Percentiles rank a stretch among this genome's conserved stretches.
Evolutionary conservation across 192 early-diverging fungal genomes (phyloP).

Genomic region (Coemansia sp.): DNA sequence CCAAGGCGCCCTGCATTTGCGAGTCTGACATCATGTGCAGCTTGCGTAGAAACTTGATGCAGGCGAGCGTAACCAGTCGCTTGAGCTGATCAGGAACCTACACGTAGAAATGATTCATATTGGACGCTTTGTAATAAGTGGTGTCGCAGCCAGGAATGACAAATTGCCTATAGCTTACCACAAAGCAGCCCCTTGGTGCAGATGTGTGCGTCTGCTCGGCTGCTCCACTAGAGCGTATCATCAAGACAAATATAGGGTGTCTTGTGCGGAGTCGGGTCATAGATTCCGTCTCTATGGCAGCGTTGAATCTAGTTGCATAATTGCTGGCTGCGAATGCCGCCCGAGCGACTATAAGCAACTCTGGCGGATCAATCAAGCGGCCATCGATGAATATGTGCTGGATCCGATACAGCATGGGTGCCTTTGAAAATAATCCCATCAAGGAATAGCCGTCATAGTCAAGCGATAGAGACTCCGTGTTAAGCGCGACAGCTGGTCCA

Average conservation of each 20-base stretch:
- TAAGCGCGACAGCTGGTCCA: slow-evolving; percentile 26
- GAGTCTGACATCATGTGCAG: slow-evolving; percentile 28
- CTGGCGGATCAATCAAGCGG: slow-evolving; percentile 12
- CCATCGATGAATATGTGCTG: slow-evolving; percentile 38
- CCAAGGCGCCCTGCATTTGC: slow-evolving; percentile 24
- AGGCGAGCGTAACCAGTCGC: slow-evolving; percentile 30
- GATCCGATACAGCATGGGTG: slow-evolving; percentile 23
- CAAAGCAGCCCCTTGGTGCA: slow-evolving; percentile 5
- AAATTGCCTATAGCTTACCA: background rate
- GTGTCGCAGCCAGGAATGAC: background rate
- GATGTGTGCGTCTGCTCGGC: background rate
- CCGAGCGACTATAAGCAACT: slow-evolving; percentile 20
- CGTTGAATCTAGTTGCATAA: slow-evolving; percentile 13
- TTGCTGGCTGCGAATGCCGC: slow-evolving; percentile 20
- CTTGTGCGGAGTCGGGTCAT: slow-evolving; percentile 2
- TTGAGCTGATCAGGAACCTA: slow-evolving; percentile 20
- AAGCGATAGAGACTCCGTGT: slow-evolving; percentile 33
- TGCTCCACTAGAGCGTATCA: slow-evolving; percentile 8
- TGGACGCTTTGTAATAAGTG: background rate
- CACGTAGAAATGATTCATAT: too few species aligned
- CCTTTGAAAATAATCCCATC: slow-evolving; percentile 36
- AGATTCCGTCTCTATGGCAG: background rate
- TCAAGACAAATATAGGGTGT: slow-evolving; percentile 39
- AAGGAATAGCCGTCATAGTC: slow-evolving; percentile 25
- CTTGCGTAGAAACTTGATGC: slow-evolving; percentile 47